Evolutionary conservation across 2,329 filamentous ascomycete genomes (phyloP).

Genomic region (Nemania sp.): DNA sequence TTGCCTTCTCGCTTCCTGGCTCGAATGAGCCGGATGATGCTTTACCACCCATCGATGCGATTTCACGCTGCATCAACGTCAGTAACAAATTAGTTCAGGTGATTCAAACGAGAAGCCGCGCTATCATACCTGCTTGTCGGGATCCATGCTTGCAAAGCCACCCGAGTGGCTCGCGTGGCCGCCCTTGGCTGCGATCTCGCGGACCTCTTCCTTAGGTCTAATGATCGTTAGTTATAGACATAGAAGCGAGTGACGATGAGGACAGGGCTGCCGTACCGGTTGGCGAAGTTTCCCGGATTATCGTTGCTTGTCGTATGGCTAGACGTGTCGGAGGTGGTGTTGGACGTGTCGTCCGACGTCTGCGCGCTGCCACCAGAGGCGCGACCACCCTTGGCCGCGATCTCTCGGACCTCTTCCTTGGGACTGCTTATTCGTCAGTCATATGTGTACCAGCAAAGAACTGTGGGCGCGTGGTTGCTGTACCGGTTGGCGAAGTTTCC

Average conservation of each 20-base stretch:
- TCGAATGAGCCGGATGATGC: constrained; percentile 23
- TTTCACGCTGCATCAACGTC: constrained; percentile 2
- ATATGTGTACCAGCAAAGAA: no score
- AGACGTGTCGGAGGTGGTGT: no score
- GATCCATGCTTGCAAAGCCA: constrained; percentile 19
- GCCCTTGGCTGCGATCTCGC: constrained; percentile 18
- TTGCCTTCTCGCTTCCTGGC: constrained; percentile 16
- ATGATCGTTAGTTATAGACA: not conserved
- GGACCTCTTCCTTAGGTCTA: constrained; percentile 25
- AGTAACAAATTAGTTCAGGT: not conserved
- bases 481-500: not conserved
- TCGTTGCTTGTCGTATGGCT: not conserved
- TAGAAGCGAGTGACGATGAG: not conserved
- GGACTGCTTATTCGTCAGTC: no score
- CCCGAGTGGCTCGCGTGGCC: constrained; percentile 14
- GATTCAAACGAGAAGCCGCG: not conserved
- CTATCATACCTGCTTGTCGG: constrained; percentile 14
- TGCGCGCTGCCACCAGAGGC: no score
- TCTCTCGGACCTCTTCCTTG: no score
- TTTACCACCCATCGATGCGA: constrained; percentile 19
- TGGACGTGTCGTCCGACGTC: no score
- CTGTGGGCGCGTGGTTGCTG: no score
- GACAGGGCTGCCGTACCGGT: constrained; percentile 5
- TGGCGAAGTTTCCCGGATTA: constrained; percentile 20
- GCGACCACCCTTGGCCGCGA: no score